Base-by-base conservation (phyloP, 2,329 filamentous ascomycete species). In the Fusarium tanahbumbuense region DNA sequence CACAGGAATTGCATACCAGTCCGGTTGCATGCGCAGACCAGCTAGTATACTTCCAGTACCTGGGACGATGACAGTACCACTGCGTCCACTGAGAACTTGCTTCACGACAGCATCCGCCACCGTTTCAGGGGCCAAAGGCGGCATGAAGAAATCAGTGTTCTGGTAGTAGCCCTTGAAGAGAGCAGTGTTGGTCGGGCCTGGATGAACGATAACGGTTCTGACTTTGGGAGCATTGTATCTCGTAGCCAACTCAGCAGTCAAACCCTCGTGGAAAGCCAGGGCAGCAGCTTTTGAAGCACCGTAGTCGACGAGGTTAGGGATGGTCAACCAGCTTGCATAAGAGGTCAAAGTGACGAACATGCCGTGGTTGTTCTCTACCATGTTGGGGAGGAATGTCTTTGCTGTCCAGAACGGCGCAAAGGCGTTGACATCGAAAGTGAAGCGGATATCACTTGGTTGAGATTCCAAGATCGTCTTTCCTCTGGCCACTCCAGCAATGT, bases 271-370 rank as follows among this genome's bases (percentile, higher is more conserved):
- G 77, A 93, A 90, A 5, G 87, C 81, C 23, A 92, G 76, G 2
- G 89, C 86, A 0, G 88, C 90, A 2, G 90, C 86, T 80, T 93
- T 93, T 68, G 85, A 87, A 10, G 88, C 84, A 3, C 84, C 83
- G 79, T 93, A 93, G 79, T 93, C 90, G 40, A 90, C 86, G 83
- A 92, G 86, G 71, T 85, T 85, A 5, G 91, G 87, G 0, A 88
- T 85, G 2, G 86, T 82, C 10, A 88, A 71, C 79, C 87, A 92
- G 15, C 86, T 85, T 0, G 91, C 90, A 50, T 88, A 83, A 3
- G 86, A 89, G 16, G 91, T 88, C 23, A 93, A 85, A 1, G 89
- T 93, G 23, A 93, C 89, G 42, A 93, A 78, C 84, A 92, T 92
- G 64, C 92, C 91, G 80, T 93, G 91, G 80, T 93, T 89, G 15